phyloP scores from a whole-genome alignment of 768 basidiomycete genomes.

The Leccinum rimulosum region DNA sequence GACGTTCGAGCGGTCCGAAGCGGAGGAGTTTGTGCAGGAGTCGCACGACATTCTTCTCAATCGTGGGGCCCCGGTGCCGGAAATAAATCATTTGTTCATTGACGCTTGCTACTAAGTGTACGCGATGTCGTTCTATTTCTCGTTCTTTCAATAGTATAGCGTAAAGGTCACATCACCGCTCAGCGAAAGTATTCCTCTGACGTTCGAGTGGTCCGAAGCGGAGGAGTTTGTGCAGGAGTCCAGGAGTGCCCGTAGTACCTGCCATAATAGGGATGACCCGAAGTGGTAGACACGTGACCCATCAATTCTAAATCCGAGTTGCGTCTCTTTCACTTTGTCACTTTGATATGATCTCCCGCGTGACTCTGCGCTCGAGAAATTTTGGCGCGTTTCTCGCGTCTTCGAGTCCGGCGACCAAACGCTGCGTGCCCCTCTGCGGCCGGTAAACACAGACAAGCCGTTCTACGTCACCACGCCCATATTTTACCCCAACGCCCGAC shows the following conservation, averaged over 20 bases:
- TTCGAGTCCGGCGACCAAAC: background rate
- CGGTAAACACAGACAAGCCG: conserved; percentile 43
- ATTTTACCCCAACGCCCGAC: conserved; percentile 68
- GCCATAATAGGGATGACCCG: too few relatives aligned
- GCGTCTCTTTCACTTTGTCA: background rate
- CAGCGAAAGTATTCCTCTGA: conserved; percentile 2
- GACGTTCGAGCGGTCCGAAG: conserved; percentile 60
- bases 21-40: conserved; percentile 60
- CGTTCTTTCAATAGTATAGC: conserved; percentile 3
- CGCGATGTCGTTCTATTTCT: background rate
- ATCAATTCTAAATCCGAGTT: too few relatives aligned
- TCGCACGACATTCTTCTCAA: conserved; percentile 52
- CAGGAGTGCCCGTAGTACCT: too few relatives aligned
- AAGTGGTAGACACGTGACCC: too few relatives aligned
- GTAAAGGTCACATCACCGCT: conserved; percentile 19
- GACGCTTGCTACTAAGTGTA: conserved; percentile 4
- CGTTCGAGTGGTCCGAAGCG: too few relatives aligned
- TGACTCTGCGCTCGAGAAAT: conserved; percentile 1
- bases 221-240: too few relatives aligned
- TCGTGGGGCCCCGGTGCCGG: conserved; percentile 22
- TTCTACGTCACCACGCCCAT: conserved; percentile 91
- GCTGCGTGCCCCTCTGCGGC: background rate
- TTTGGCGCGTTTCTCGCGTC: background rate
- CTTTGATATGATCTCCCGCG: conserved; percentile 5
- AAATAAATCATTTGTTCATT: conserved; percentile 26